Evolutionary conservation across 179 eudicot genomes (phyloP).

Genomic region (Drosera spatulata): DNA sequence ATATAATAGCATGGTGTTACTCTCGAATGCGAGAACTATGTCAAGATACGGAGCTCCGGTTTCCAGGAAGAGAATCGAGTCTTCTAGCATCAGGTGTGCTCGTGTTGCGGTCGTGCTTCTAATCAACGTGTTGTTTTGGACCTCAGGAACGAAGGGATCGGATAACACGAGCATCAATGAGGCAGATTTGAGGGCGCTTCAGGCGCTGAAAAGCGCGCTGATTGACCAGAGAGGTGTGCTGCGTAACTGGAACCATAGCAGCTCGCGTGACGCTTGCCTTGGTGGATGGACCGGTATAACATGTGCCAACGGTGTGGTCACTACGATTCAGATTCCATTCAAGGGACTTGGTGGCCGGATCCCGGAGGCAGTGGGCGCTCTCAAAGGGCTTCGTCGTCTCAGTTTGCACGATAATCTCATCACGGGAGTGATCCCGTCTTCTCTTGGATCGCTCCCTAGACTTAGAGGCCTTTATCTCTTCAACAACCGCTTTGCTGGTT

Average conservation of each 20-base stretch:
- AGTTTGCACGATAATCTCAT: constrained; percentile 47
- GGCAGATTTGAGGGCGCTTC: constrained; percentile 29
- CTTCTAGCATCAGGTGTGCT: too few relatives aligned
- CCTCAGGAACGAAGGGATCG: background rate
- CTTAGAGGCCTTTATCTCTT: constrained; percentile 66
- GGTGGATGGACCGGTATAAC: constrained; percentile 51
- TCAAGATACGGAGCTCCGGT: too few relatives aligned
- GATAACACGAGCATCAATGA: background rate
- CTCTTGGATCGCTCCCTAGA: constrained; percentile 31
- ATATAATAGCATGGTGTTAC: too few relatives aligned
- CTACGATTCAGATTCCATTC: constrained; percentile 44
- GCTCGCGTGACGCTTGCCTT: constrained; percentile 26
- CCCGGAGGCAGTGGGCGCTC: constrained; percentile 30
- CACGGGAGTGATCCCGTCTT: constrained; percentile 29
- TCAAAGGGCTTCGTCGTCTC: constrained; percentile 28
- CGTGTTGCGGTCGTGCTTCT: too few relatives aligned
- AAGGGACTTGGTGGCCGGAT: constrained; percentile 42
- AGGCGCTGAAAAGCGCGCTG: constrained; percentile 26
- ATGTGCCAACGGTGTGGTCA: constrained; percentile 33
- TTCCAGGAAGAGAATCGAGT: too few relatives aligned
- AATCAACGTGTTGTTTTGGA: too few relatives aligned
- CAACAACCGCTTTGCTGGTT: constrained; percentile 69
- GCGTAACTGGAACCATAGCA: constrained; percentile 34
- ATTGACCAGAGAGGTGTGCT: constrained; percentile 24
- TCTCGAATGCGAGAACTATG: too few relatives aligned